Evolutionary conservation across 2,329 filamentous ascomycete genomes (phyloP), one percentile per base, ranked within the genome.

Genomic region (Ophiosphaerella herpotricha): DNA sequence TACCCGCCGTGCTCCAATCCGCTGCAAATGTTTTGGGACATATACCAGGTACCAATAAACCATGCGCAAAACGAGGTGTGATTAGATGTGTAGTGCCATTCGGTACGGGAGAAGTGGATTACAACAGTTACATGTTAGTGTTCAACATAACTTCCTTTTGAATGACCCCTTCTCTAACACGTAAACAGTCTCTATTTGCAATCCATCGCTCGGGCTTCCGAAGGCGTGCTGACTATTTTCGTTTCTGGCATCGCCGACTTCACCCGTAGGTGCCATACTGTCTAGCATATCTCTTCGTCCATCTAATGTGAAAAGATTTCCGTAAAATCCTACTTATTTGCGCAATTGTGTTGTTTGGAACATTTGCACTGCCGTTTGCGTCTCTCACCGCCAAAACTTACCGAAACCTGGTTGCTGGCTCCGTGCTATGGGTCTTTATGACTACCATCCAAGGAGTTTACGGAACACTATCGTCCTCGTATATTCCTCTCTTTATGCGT

Each of bases 401-500:
- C 39, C 46, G 31, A 16, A 56, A 57, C 35, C 48, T 59, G 3
- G 55, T 44, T 13, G 46, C 54, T 5, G 39, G 54, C 12, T 45
- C 56, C 7, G 37, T 49, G 7, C 39, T 57, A 11, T 59, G 52
- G 39, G 53, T 52, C n/a, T 46, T 55, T 18, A 36, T 57, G 13
- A 54, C 56, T 2, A 58, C 55, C 1, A 49, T 54, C 8, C 47
- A 54, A 44, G 57, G 57, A 1, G 50, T 58, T 11, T 60, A 60
- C 39, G 55, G 48, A 8, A 54, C 57, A 12, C 52, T 58, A 4
- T 56, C 55, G 41, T 51, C 48, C 3, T 60, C 57, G 14, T 60
- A 60, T 21, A 60, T 60, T 16, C 57, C 57, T 4, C 55, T 60
- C 13, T 60, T 60, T 41, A 60, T 60, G 57, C 57, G 57, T 7